A percentile compares a stretch with the other conserved stretches of the same genome.
Evolutionary conservation across 1,284 basidiomycete genomes (phyloP).

Genomic region (Taiwanofungus camphoratus): DNA sequence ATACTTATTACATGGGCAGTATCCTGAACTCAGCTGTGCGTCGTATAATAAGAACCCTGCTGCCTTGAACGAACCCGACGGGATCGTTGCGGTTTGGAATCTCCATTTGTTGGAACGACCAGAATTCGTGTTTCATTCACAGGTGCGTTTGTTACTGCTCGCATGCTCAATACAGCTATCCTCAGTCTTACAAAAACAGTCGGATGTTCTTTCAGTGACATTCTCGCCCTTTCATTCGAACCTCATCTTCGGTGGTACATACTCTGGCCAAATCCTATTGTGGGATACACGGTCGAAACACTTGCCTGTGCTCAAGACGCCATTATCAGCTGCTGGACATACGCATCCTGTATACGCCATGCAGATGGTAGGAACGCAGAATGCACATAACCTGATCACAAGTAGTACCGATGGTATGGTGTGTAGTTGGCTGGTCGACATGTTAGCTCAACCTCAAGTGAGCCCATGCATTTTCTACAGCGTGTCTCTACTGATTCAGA

Average conservation of each 20-base stretch:
- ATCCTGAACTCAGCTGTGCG: slow-evolving; percentile 90
- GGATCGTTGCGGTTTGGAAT: slow-evolving; percentile 97
- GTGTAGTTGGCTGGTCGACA: slow-evolving; percentile 97
- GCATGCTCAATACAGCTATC: background rate
- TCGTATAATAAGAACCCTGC: slow-evolving; percentile 96
- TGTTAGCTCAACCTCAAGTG: slow-evolving; percentile 95
- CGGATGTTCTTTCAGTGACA: slow-evolving; percentile 92
- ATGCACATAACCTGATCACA: slow-evolving; percentile 95
- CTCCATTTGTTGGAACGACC: slow-evolving; percentile 90
- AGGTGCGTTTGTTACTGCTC: slow-evolving; percentile 43
- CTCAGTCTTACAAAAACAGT: slow-evolving; percentile 42
- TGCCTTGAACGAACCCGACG: slow-evolving; percentile 90
- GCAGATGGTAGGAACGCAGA: slow-evolving; percentile 96
- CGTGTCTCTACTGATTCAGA: slow-evolving; percentile 5
- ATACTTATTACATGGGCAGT: slow-evolving; percentile 45
- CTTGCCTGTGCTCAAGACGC: slow-evolving; percentile 93
- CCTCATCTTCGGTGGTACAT: slow-evolving; percentile 94
- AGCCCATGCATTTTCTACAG: slow-evolving; percentile 8
- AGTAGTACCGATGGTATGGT: slow-evolving; percentile 95
- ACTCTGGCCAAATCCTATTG: slow-evolving; percentile 94
- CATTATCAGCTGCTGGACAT: slow-evolving; percentile 90
- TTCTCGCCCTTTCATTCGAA: slow-evolving; percentile 99
- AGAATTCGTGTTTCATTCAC: slow-evolving; percentile 97
- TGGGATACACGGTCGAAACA: slow-evolving; percentile 99
- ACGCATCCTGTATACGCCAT: slow-evolving; percentile 98